These are phyloP conservation scores for Aspergillus sparsus DNA, from an alignment of 495 filamentous ascomycete species.

Conservation along the genomic window DNA sequence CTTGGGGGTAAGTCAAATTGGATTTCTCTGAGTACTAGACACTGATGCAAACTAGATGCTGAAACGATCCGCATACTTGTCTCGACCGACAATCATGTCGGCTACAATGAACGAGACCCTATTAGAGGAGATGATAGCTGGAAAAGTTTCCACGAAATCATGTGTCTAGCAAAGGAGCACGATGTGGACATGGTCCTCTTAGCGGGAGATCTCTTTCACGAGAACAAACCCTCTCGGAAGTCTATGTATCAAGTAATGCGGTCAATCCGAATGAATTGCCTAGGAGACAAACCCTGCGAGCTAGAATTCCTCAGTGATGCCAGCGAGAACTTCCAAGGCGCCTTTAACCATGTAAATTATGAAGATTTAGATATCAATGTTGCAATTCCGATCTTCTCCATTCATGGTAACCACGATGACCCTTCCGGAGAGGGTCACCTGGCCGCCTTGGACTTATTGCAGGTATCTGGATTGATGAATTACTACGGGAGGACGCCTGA, in stretches of 20 bases:
- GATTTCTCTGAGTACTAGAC: not conserved
- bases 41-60: slow-evolving; percentile 51
- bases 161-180: slow-evolving; percentile 80
- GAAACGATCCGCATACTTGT: slow-evolving; percentile 96
- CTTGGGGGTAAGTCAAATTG: slow-evolving; percentile 26
- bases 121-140: slow-evolving; percentile 96
- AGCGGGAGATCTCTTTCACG: slow-evolving; percentile 94
- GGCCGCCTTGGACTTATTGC: slow-evolving; percentile 86
- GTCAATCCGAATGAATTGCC: slow-evolving; percentile 86
- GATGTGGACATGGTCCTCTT: slow-evolving; percentile 98
- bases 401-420: slow-evolving; percentile 98
- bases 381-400: slow-evolving; percentile 95
- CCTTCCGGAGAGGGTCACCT: slow-evolving; percentile 89
- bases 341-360: slow-evolving; percentile 94
- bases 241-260: slow-evolving; percentile 97
- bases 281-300: slow-evolving; percentile 93
- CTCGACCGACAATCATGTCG: slow-evolving; percentile 95
- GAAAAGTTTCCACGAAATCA: slow-evolving; percentile 93
- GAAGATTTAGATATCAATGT: slow-evolving; percentile 98
- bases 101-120: slow-evolving; percentile 89
- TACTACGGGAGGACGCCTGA: slow-evolving; percentile 93
- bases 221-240: slow-evolving; percentile 96
- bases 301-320: slow-evolving; percentile 93
- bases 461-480: slow-evolving; percentile 88
- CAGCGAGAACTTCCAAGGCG: slow-evolving; percentile 79